Base-by-base conservation (phyloP, 2,329 filamentous ascomycete genomes). In the Stachybotrys elegans region DNA sequence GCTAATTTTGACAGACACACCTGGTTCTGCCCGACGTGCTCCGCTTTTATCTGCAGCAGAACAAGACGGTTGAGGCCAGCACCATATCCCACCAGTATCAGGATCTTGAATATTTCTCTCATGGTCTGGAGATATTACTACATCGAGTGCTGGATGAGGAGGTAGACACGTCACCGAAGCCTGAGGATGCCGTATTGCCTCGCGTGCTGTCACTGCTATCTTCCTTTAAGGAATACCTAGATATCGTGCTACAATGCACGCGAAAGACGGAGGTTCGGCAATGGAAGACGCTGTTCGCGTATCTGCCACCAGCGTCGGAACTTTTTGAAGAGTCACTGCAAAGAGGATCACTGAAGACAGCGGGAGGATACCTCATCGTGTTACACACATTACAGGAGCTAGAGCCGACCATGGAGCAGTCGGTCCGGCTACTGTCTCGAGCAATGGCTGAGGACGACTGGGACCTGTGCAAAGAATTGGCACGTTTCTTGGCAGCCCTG, bases 161-260 rank as follows among this genome's bases (percentile, higher is more conserved):
- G 63, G 92, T 95, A 2, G 93, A 97, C 48, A 72, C 78, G 1
- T 72, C 75, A 5, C 81, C 81, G 2, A 67, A 72, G 13, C 80
- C 81, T 1, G 81, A 83, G 50, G 73, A 81, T 61, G 72, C 84
- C 55, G 67, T 86, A 52, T 59, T 91, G 57, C 76, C 81, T 56
- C 66, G 83, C 4, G 80, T 84, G 2, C 61, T 83, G 19, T 83
- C 79, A 1, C 71, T 84, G 8, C 61, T 83, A 45, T 86, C 86
- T 1, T 88, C 84, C 1, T 86, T 89, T 63, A 84, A 83, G 44
- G 81, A 89, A 46, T 98, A 96, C 58, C 81, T 97, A 14, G 92
- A 97, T 57, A 93, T 97, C 46, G 84, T 98, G 20, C 86, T 98
- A 17, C 93, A 95, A 66, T 98, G 93, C 67, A 96, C 93, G 2